Evolutionary conservation across 768 basidiomycete species (phyloP), one percentile per base, ranked within the genome.

Genomic region (Dioszegia aurantiaca): DNA sequence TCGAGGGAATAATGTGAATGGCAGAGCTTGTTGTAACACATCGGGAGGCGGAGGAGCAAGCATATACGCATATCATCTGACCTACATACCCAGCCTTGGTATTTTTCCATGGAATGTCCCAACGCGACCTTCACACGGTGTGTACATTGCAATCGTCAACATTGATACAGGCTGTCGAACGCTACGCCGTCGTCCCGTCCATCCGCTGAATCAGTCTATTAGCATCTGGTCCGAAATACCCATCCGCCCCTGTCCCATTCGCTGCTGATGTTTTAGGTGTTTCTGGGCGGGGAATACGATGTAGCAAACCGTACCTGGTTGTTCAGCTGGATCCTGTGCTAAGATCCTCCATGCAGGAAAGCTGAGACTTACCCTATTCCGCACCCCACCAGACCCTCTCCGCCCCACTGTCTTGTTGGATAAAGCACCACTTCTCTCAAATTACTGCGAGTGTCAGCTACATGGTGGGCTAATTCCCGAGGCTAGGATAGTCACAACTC

Each of bases 341-440:
- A 26, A 4, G 23, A 4, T 27, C 12, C 41, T 10, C 23, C 19
- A 48, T 26, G 1, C 39, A 24, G 17, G 3, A n/a, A 23, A 21
- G 3, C 4, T 14, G 26, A 8, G 2, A 80, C 86, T 58, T 74
- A 94, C 87, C 94, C 94, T 44, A 98, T 95, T 27, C 97, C 87
- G 68, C 93, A 97, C 40, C 94, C 94, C 12, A 98, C 80, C 26
- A 98, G 81, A 0, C 94, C 93, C 73, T 93, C 93, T 5, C 94
- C 94, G 43, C 94, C 94, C 93, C 94, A 97, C 65, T 94, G 89
- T 46, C 92, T 82, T 76, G 97, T 97, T 10, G 95, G 94, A 49
- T 97, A 90, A 21, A 97, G 78, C 30, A 97, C 89, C 16, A 94
- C 91, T 72, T 97, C 92, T 63, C 92, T 82, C 45, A 94, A 82